Percentiles rank a stretch among this genome's conserved stretches.
Conservation (phyloP, 2,329 filamentous ascomycete genomes). For the Diplodia sapinea region DNA sequence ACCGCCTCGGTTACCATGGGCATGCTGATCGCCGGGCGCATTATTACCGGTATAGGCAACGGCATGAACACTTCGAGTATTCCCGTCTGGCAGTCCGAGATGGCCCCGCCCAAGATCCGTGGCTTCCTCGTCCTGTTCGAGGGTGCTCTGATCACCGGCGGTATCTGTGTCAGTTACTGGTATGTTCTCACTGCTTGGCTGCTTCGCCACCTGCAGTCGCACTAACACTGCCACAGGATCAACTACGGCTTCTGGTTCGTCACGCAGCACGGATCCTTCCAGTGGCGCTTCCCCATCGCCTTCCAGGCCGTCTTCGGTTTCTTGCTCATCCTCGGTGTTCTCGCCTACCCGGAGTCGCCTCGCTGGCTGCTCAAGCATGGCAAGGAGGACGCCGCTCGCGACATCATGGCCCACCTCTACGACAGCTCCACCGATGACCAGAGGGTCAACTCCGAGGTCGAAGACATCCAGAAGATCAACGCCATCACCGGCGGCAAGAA, state of each 20-base stretch:
- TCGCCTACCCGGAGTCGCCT: conserved; percentile 41
- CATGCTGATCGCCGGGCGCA: conserved; percentile 59
- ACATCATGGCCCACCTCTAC: conserved; percentile 56
- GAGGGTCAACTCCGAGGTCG: conserved; percentile 63
- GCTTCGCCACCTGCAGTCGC: neutral
- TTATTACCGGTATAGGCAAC: conserved; percentile 60
- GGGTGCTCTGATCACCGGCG: conserved; percentile 57
- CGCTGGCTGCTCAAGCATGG: conserved; percentile 44
- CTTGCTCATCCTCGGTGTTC: conserved; percentile 51
- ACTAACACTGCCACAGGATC: conserved; percentile 37
- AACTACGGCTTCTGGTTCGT: conserved; percentile 51
- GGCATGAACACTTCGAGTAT: conserved; percentile 62
- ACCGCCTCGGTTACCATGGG: conserved; percentile 40
- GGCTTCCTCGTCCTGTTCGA: conserved; percentile 66
- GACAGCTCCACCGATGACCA: conserved; percentile 56
- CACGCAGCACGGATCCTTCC: conserved; percentile 48
- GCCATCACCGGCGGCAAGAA: conserved; percentile 47
- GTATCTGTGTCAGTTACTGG: conserved; percentile 59
- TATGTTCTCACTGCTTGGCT: neutral
- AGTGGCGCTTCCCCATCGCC: conserved; percentile 59
- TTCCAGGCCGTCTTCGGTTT: conserved; percentile 58
- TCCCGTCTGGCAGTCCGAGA: conserved; percentile 60
- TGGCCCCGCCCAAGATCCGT: conserved; percentile 60
- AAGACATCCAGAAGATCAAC: conserved; percentile 64
- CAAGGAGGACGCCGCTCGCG: conserved; percentile 55